These are phyloP conservation scores for Yamadazyma sp. DNA, from an alignment of 1,139 yeast genomes.

Conservation along the genomic window DNA sequence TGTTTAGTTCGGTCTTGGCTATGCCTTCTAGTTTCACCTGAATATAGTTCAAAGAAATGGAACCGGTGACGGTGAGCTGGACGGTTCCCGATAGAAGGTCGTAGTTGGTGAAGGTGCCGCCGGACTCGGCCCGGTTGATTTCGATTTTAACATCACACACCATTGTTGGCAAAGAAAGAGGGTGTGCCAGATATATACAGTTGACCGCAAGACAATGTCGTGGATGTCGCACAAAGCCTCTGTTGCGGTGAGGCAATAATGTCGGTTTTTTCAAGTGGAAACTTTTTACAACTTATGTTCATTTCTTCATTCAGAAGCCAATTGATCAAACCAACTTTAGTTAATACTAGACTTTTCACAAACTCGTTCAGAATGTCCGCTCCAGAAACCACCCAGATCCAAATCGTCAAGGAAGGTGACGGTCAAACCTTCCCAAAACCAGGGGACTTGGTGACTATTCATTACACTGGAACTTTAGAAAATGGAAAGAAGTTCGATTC, in stretches of 20 bases:
- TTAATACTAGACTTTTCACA: conserved; percentile 4
- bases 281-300: neutral
- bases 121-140: conserved; percentile 34
- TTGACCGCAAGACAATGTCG: neutral
- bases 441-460: conserved; percentile 89
- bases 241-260: no score
- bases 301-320: conserved; percentile 2
- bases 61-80: conserved; percentile 40
- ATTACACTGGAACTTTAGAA: conserved; percentile 92
- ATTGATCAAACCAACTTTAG: conserved; percentile 1
- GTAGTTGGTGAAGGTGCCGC: conserved; percentile 51
- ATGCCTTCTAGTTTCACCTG: conserved; percentile 63
- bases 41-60: conserved; percentile 50
- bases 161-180: no score
- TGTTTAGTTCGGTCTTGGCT: conserved; percentile 36
- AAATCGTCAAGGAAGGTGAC: conserved; percentile 62
- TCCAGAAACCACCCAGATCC: conserved; percentile 43
- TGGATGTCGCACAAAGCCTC: neutral
- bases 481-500: conserved; percentile 95
- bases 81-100: conserved; percentile 53
- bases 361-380: conserved; percentile 31
- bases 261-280: no score
- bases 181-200: no score
- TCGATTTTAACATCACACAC: conserved; percentile 34
- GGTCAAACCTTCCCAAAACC: conserved; percentile 80